A percentile compares a stretch with the other conserved stretches of the same genome.
These are phyloP conservation scores for Babesia caballi DNA, from an alignment of 169 alveolate genomes.

Conservation along the genomic window DNA sequence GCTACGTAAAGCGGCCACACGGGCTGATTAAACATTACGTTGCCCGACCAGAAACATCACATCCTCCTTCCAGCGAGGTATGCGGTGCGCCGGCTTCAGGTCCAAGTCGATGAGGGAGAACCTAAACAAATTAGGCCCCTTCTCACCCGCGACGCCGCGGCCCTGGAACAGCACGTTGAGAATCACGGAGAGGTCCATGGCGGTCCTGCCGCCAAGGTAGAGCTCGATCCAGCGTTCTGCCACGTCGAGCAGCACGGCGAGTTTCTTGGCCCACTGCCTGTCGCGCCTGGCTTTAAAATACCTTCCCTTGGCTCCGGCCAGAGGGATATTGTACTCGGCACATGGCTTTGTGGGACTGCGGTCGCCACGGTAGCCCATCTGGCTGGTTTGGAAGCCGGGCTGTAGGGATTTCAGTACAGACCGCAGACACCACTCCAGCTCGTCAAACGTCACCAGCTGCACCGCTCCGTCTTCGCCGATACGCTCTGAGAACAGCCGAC, in stretches of 20 bases:
- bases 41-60: not conserved
- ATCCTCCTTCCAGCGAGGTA: conserved; percentile 34
- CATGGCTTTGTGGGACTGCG: too few relatives aligned
- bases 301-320: not conserved
- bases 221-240: conserved; percentile 27
- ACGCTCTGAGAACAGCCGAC: not conserved
- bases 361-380: not conserved
- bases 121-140: conserved; percentile 9
- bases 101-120: conserved; percentile 52
- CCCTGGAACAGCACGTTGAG: conserved; percentile 35
- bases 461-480: conserved; percentile 13
- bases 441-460: conserved; percentile 1
- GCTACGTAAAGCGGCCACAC: too few relatives aligned
- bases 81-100: conserved; percentile 37
- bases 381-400: not conserved
- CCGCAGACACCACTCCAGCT: conserved; percentile 4
- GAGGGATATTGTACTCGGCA: not conserved
- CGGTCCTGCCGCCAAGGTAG: conserved; percentile 50
- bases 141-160: not conserved
- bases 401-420: not conserved
- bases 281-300: not conserved
- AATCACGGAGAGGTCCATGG: conserved; percentile 53
- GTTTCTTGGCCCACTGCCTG: not conserved
- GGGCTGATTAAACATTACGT: too few relatives aligned
- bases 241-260: not conserved